A percentile compares a stretch with the other conserved stretches of the same genome.
These are phyloP conservation scores for Eucalyptus fibrosa DNA, from an alignment of 345 rosid species.

Conservation along the genomic window DNA sequence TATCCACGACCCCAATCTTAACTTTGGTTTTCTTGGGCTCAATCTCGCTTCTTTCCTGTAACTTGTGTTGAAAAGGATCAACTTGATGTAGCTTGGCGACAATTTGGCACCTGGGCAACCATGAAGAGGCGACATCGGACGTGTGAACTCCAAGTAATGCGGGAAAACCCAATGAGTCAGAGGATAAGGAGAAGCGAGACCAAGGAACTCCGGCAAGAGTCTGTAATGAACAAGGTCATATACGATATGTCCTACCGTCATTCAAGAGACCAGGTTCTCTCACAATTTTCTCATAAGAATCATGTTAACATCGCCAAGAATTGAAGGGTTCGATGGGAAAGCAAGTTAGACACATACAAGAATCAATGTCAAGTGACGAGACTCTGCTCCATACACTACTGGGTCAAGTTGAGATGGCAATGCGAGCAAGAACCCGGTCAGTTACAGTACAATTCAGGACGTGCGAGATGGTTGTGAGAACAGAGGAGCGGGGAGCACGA, in stretches of 20 bases:
- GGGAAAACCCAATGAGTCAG: not conserved
- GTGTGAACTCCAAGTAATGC: not conserved
- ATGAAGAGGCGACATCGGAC: not conserved
- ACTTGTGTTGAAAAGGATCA: not conserved
- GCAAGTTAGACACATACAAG: not conserved
- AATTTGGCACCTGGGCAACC: not conserved
- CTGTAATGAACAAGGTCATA: not conserved
- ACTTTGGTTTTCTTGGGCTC: slow-evolving; percentile 5
- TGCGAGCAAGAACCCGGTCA: not conserved
- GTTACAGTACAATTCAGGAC: not conserved
- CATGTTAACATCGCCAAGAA: not conserved
- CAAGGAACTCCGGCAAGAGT: not conserved
- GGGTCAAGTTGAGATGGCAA: not conserved
- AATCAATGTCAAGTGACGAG: not conserved
- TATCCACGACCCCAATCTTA: not conserved
- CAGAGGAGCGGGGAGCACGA: not conserved
- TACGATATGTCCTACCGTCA: not conserved
- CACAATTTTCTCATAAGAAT: not conserved
- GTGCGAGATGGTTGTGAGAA: not conserved
- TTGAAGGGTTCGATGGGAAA: not conserved
- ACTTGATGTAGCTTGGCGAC: not conserved
- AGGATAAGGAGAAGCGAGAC: not conserved
- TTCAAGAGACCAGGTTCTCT: not conserved
- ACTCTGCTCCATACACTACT: not conserved
- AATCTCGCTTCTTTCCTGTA: not conserved